Evolutionary conservation across 306 rosid genomes (phyloP).

Genomic region (Prunus mongolica): DNA sequence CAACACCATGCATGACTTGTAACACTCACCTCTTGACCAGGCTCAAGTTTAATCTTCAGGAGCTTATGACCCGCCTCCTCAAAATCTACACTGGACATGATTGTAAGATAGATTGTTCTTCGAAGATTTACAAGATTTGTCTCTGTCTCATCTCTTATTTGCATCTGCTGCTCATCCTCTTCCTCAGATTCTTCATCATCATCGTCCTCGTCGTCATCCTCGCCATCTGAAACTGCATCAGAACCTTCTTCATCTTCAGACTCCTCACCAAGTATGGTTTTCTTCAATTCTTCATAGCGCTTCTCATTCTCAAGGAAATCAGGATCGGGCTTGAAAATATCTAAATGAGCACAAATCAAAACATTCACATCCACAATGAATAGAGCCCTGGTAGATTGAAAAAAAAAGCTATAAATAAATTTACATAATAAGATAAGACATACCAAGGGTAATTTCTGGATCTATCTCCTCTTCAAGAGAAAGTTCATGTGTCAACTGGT

Average conservation of each 20-base stretch:
- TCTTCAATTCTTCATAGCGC: slow-evolving; percentile 78
- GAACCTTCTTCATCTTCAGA: slow-evolving; percentile 61
- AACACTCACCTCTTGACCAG: slow-evolving; percentile 88
- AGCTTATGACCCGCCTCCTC: slow-evolving; percentile 99
- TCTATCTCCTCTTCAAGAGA: slow-evolving; percentile 50
- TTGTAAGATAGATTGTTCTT: slow-evolving; percentile 85
- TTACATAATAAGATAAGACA: slow-evolving; percentile 11
- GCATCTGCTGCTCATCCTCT: slow-evolving; percentile 68
- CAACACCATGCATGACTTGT: slow-evolving; percentile 12
- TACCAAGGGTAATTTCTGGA: slow-evolving; percentile 49
- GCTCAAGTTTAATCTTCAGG: slow-evolving; percentile 89
- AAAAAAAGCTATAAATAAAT: slow-evolving; percentile 2
- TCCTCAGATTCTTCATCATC: slow-evolving; percentile 54
- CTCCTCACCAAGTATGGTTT: slow-evolving; percentile 70
- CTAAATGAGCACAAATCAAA: slow-evolving; percentile 26
- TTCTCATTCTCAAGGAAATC: slow-evolving; percentile 72
- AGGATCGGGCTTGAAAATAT: slow-evolving; percentile 76
- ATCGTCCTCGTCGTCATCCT: slow-evolving; percentile 18
- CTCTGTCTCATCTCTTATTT: slow-evolving; percentile 85
- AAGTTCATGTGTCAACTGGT: slow-evolving; percentile 55
- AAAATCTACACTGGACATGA: slow-evolving; percentile 95
- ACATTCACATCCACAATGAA: slow-evolving; percentile 1
- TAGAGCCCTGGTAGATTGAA: slow-evolving; percentile 5
- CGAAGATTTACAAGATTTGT: slow-evolving; percentile 88
- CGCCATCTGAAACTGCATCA: slow-evolving; percentile 56